These are phyloP conservation scores for Cordia subcordata DNA, from an alignment of 257 asterid genomes.

Conservation along the genomic window DNA sequence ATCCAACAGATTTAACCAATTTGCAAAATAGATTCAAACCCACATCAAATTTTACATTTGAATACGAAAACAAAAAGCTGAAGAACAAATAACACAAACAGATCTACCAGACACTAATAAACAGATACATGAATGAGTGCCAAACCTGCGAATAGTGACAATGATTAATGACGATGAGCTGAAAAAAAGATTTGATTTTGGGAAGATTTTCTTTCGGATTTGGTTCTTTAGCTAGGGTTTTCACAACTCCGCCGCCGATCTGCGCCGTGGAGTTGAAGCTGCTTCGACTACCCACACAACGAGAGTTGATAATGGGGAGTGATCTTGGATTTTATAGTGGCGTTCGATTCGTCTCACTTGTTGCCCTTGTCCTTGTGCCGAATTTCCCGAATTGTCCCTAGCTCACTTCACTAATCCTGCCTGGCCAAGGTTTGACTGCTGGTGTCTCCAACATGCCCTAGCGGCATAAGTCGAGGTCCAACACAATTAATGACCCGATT, in stretches of 20 bases:
- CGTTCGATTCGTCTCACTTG: background rate
- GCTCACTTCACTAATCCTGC: conserved; percentile 5
- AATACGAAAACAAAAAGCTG: background rate
- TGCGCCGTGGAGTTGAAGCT: conserved; percentile 2
- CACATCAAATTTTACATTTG: too few species aligned
- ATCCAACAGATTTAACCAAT: background rate
- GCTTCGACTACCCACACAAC: background rate
- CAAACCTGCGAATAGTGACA: background rate
- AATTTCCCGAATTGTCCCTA: background rate
- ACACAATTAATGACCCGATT: too few species aligned
- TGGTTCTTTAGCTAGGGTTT: background rate
- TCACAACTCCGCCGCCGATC: conserved; percentile 7
- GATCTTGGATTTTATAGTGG: background rate
- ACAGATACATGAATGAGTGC: background rate
- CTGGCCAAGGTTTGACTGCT: too few species aligned
- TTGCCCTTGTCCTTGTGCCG: background rate
- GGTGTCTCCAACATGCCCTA: too few species aligned
- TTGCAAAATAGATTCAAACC: background rate
- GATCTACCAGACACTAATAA: background rate
- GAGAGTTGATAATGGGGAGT: too few species aligned
- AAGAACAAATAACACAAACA: too few species aligned
- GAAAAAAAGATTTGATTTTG: background rate
- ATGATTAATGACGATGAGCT: background rate
- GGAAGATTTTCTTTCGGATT: background rate
- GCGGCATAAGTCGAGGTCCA: too few species aligned